Conservation (phyloP, 2,329 filamentous ascomycete species). For the Colletotrichum liaoningense region DNA sequence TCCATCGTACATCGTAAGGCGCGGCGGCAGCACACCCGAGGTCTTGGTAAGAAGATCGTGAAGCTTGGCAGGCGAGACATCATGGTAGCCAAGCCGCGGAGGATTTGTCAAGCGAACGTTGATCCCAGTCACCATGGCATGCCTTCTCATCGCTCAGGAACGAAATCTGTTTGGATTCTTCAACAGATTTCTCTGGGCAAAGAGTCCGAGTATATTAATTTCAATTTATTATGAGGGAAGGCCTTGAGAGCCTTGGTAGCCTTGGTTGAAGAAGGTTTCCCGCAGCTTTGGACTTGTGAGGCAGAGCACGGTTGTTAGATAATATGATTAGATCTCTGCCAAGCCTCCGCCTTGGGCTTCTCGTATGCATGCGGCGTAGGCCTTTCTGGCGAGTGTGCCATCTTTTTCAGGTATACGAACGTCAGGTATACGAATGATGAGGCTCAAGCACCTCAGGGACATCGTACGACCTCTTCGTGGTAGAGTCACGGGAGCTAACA, state of each 20-base stretch:
- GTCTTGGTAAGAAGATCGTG: conserved; percentile 30
- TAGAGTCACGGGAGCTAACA: background rate
- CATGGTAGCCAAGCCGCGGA: conserved; percentile 13
- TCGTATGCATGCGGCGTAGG: background rate
- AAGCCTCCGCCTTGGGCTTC: conserved; percentile 17
- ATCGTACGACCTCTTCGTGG: background rate
- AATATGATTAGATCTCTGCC: background rate
- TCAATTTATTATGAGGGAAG: background rate
- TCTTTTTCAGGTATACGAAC: background rate
- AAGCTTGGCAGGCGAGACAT: conserved; percentile 19
- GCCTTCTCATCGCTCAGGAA: background rate
- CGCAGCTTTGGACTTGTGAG: background rate
- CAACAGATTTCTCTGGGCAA: background rate
- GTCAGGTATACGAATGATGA: background rate
- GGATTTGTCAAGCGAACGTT: conserved; percentile 28
- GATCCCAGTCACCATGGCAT: conserved; percentile 19
- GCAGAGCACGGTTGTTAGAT: background rate
- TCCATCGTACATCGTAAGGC: background rate
- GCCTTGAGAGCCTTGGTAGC: too few species aligned
- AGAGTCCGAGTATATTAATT: background rate
- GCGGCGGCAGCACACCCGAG: background rate
- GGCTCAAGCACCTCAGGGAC: background rate
- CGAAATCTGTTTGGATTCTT: background rate
- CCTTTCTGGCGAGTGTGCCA: too few species aligned
- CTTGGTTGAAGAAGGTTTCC: background rate